phyloP scores from a whole-genome alignment of 2,329 filamentous ascomycete species.

The Chaetomiaceae sp. region DNA sequence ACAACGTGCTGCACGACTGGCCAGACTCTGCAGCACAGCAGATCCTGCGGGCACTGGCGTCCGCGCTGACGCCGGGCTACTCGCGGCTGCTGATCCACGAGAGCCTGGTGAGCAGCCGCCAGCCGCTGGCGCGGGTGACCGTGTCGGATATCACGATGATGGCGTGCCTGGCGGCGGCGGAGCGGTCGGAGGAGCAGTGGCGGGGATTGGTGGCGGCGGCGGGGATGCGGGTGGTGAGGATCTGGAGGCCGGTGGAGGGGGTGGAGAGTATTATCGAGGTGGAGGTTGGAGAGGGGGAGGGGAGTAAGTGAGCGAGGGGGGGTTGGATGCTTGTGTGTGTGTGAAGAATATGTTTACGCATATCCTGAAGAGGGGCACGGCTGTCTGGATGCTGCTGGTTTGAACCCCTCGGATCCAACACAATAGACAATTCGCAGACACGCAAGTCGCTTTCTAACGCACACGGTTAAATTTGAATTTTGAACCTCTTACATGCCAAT shows the following conservation, averaged over 20 bases:
- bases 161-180: constrained; percentile 17
- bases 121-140: constrained; percentile 14
- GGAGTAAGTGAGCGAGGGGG: too few relatives aligned
- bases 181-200: constrained; percentile 19
- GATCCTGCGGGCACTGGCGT: constrained; percentile 31
- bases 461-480: too few relatives aligned
- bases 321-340: too few relatives aligned
- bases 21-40: constrained; percentile 27
- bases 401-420: too few relatives aligned
- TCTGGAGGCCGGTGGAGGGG: constrained; percentile 15
- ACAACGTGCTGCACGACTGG: constrained; percentile 35
- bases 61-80: constrained; percentile 30
- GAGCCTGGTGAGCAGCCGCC: constrained; percentile 17
- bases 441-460: too few relatives aligned
- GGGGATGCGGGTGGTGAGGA: constrained; percentile 15
- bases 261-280: constrained; percentile 19
- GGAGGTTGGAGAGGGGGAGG: too few relatives aligned
- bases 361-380: too few relatives aligned
- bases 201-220: constrained; percentile 10
- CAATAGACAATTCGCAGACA: too few relatives aligned
- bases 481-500: too few relatives aligned
- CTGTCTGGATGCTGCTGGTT: too few relatives aligned
- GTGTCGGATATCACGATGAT: constrained; percentile 23
- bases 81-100: constrained; percentile 27
- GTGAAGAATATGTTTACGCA: too few relatives aligned